These are phyloP conservation scores for Cladophialophora yegresii DNA, from an alignment of 2,329 filamentous ascomycete genomes.

Conservation along the genomic window DNA sequence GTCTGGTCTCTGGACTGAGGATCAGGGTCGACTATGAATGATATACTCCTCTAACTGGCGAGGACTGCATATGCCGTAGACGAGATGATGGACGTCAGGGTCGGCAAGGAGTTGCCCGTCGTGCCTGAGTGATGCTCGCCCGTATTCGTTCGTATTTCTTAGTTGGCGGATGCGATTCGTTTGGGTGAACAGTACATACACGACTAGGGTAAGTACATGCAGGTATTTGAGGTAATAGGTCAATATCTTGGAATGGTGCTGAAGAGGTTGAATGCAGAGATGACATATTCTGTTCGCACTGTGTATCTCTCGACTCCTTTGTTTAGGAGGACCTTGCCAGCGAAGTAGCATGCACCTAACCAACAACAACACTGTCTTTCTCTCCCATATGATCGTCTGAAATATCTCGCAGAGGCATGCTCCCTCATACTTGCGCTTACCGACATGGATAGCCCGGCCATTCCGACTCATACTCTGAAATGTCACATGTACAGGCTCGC, in stretches of 20 bases:
- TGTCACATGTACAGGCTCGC: conserved; percentile 80
- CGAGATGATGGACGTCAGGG: not conserved
- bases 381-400: too few relatives aligned
- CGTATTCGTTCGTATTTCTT: not conserved
- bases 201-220: not conserved
- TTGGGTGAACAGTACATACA: not conserved
- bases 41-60: too few relatives aligned
- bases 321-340: not conserved
- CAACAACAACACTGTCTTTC: too few relatives aligned
- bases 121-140: not conserved
- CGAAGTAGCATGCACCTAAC: not conserved
- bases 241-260: not conserved
- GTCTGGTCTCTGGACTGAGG: too few relatives aligned
- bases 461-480: not conserved
- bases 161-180: not conserved
- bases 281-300: not conserved
- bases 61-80: too few relatives aligned
- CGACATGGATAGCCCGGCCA: not conserved
- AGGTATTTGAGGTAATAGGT: not conserved
- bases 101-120: not conserved
- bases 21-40: too few relatives aligned
- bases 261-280: not conserved
- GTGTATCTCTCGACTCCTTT: not conserved
- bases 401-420: not conserved
- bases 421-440: not conserved